These are phyloP conservation scores for Brassica carinata DNA, from an alignment of 345 rosid genomes.

Conservation along the genomic window DNA sequence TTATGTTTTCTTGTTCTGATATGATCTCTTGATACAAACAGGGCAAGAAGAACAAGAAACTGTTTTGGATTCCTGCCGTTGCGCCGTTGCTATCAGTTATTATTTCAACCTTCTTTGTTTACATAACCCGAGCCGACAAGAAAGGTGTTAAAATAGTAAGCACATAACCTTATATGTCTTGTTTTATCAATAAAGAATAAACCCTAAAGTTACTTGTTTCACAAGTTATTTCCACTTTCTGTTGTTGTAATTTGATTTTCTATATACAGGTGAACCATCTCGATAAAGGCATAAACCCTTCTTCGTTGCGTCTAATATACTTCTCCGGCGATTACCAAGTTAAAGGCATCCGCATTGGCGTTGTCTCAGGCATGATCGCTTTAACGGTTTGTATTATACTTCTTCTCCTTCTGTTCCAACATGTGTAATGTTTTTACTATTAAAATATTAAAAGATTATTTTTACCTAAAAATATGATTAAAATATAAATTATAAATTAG, in stretches of 20 bases:
- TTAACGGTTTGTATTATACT: constrained; percentile 53
- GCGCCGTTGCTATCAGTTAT: constrained; percentile 78
- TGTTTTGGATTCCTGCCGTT: constrained; percentile 89
- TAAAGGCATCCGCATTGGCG: constrained; percentile 76
- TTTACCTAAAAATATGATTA: not conserved
- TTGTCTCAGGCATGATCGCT: constrained; percentile 84
- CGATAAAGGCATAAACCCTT: constrained; percentile 78
- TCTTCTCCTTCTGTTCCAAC: not conserved
- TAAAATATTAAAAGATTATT: not conserved
- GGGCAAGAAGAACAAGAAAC: constrained; percentile 81
- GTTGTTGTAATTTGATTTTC: constrained; percentile 6
- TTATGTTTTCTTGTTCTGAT: not conserved
- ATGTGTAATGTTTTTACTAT: not conserved
- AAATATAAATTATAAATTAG: not conserved
- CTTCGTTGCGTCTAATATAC: constrained; percentile 58
- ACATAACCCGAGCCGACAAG: constrained; percentile 75
- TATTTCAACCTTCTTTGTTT: constrained; percentile 79
- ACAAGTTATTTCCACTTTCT: not conserved
- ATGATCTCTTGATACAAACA: constrained; percentile 31
- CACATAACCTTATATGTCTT: not conserved
- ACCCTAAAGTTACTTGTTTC: not conserved
- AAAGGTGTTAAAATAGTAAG: constrained; percentile 81
- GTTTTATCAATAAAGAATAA: not conserved
- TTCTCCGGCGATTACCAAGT: constrained; percentile 62
- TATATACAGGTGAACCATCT: constrained; percentile 62